These are phyloP conservation scores for Hygrophila difformis DNA, from an alignment of 257 asterid genomes.

Conservation along the genomic window DNA sequence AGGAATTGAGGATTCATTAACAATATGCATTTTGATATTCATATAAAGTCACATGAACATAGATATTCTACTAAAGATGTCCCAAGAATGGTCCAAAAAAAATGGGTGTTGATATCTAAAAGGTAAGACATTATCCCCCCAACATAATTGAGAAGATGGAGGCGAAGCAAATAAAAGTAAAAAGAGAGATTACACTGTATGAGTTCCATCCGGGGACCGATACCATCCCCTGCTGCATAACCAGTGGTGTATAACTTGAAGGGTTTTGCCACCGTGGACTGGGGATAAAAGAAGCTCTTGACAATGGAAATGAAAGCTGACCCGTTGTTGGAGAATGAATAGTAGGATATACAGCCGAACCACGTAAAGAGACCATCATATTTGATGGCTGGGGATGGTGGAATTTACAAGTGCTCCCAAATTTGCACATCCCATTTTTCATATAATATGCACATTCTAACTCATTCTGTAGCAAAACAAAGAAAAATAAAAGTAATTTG, in stretches of 20 bases:
- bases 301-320: constrained; percentile 62
- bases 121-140: constrained; percentile 1
- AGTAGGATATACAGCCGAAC: constrained; percentile 86
- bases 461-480: constrained; percentile 52
- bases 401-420: constrained; percentile 90
- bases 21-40: too few relatives aligned
- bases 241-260: constrained; percentile 73
- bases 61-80: too few relatives aligned
- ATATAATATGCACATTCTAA: constrained; percentile 80
- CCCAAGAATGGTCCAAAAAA: neutral
- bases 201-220: constrained; percentile 89
- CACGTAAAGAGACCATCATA: constrained; percentile 81
- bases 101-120: neutral
- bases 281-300: constrained; percentile 78
- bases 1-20: too few relatives aligned
- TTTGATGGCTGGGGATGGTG: constrained; percentile 95
- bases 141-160: constrained; percentile 10
- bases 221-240: constrained; percentile 84
- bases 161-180: constrained; percentile 3
- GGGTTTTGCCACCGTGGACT: constrained; percentile 95
- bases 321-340: constrained; percentile 76
- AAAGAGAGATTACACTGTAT: constrained; percentile 58
- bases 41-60: too few relatives aligned
- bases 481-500: constrained; percentile 14
- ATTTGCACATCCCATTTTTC: constrained; percentile 92